Evolutionary conservation across 352 stramenopile genomes (phyloP), one percentile per base, ranked within the genome.

Genomic region (Phytophthora pseudosyringae): DNA sequence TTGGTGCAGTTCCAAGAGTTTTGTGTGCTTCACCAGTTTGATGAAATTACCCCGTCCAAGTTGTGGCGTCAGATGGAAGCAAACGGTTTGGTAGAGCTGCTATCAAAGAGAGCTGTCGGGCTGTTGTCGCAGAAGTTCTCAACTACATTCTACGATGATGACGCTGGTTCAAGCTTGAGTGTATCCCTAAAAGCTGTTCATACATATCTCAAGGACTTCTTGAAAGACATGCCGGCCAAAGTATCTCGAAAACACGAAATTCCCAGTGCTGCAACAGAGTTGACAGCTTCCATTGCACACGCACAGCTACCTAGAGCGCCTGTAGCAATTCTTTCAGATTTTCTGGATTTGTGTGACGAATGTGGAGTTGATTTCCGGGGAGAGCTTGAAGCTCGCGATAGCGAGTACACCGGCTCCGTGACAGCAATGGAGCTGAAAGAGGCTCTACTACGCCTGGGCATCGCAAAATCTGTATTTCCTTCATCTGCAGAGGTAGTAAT

Each of bases 371-470:
- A 91, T 48, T 59, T 83, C 10, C 74, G 78, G 13, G 68, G 64
- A n/a, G 64, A 70, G n/a, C 77, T 91, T 33, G 84, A 93, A 45
- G 51, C 71, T 31, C 46, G 57, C 31, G 84, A 93, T 31, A 40
- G 26, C 6, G 48, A 49, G 3, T 91, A 89, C 44, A 76, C 73
- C 0, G 82, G 84, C 0, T 56, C 43, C 21, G 54, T 90, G 15
- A 57, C 64, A 10, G 79, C 75, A 39, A 64, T 84, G 29, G 63
- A 89, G 18, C 73, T 93, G 40, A 91, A 91, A 59, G 60, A 78
- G 11, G 69, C 71, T 10, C 32, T 93, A 3, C 28, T 88, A 10
- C 66, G 78, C 4, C 56, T 83, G 1, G 66, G 73, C 3, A 60
- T 88, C 43, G 56, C 53, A 32, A 56, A 75, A 43, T 57, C 75